A percentile compares a stretch with the other conserved stretches of the same genome.
Evolutionary conservation across 106 monocot genomes (phyloP).

Genomic region (Dendrobium huoshanense): DNA sequence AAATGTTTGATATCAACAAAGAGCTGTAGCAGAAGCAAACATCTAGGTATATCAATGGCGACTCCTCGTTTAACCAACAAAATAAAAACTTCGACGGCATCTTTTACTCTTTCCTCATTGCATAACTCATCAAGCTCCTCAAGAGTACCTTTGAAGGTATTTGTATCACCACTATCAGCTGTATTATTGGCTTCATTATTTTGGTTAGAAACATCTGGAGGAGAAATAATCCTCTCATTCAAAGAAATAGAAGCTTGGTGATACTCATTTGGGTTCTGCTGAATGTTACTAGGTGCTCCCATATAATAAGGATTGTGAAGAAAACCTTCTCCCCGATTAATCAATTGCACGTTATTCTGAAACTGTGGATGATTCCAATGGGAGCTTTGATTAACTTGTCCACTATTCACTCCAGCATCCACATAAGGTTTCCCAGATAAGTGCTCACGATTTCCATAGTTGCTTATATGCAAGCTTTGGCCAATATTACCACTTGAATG

Average conservation of each 20-base stretch:
- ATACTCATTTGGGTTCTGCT: background rate
- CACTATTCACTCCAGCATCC: background rate
- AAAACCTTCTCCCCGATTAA: background rate
- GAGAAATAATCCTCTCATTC: background rate
- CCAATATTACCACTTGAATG: background rate
- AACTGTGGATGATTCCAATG: background rate
- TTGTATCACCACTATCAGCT: constrained; percentile 17
- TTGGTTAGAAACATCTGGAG: background rate
- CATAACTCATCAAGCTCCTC: constrained; percentile 64
- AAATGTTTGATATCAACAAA: constrained; percentile 59
- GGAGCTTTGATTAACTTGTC: background rate
- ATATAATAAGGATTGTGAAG: background rate
- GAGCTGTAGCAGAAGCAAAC: constrained; percentile 46
- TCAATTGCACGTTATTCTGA: background rate
- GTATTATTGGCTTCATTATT: background rate
- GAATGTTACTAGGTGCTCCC: background rate
- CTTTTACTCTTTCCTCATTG: constrained; percentile 54
- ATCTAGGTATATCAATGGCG: constrained; percentile 39
- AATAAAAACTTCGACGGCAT: constrained; percentile 53
- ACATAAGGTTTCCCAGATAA: background rate
- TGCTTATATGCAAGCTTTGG: background rate
- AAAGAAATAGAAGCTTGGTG: constrained; percentile 3
- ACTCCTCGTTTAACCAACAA: constrained; percentile 42
- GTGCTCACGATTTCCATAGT: background rate
- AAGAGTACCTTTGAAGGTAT: constrained; percentile 32